Evolutionary conservation across 139 green algal genomes (phyloP), one percentile per base, ranked within the genome.

Genomic region (Trebouxia sp.): DNA sequence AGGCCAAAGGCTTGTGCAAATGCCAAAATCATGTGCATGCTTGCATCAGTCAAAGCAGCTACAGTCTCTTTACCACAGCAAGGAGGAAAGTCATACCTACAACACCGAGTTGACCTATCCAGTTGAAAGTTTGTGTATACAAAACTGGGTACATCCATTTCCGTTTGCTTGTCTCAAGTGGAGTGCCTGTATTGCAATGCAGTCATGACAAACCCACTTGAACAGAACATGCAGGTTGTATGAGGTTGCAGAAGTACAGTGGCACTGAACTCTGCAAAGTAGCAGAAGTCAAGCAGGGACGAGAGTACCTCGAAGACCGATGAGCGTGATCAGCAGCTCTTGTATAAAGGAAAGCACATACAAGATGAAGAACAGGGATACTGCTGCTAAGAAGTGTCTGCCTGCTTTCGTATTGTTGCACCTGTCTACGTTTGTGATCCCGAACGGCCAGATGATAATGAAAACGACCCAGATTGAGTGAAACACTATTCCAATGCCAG

Each of bases 391-490:
- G n/a, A 56, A 77, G 0, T 77, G 41, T 20, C 69, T 77, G 41
- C 69, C 69, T 39, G 42, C 41, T 38, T 30, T 77, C 3, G 39
- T 56, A 53, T 77, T 37, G 8, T 55, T 17, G n/a, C 69, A 77
- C n/a, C 55, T 8, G 0, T 28, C 39, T 24, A 56, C 69, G 17
- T 55, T 55, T 10, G 41, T 72, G 62, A 72, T 41, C 10, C 62
- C 62, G 62, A 77, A 56, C 26, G 69, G 69, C 69, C 69, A 77
- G 4, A 77, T 28, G 24, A 77, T 38, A 9, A 77, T 77, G 12
- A 77, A 53, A 20, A 77, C 24, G 8, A 77, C 39, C n/a, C 43
- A 55, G 6, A 41, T 7, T 10, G 28, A 77, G 35, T 77, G 42
- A 24, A 51, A 77, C 15, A 53, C 39, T n/a, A 77, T 32, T 3